phyloP scores from a whole-genome alignment of 768 basidiomycete species.

The Mycena latifolia region DNA sequence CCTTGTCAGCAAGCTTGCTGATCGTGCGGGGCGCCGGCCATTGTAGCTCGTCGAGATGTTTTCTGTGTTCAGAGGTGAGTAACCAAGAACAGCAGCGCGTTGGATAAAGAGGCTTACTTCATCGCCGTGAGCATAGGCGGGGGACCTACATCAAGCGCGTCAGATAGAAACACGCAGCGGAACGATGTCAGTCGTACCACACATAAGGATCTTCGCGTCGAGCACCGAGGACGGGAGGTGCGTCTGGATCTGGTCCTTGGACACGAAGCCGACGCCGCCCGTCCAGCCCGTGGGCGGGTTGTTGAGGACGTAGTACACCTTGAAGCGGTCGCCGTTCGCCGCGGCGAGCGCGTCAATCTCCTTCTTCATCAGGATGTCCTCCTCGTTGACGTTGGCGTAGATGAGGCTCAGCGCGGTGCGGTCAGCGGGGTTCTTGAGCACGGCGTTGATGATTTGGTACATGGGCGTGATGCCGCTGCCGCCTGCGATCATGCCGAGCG shows the following conservation, averaged over 20 bases:
- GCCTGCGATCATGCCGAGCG: conserved; percentile 97
- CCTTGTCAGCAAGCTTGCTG: conserved; percentile 94
- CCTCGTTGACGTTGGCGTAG: conserved; percentile 94
- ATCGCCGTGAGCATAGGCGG: conserved; percentile 68
- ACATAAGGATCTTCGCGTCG: conserved; percentile 90
- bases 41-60: conserved; percentile 88
- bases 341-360: conserved; percentile 87
- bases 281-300: conserved; percentile 91
- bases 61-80: conserved; percentile 59
- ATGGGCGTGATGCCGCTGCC: conserved; percentile 99
- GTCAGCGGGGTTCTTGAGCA: conserved; percentile 90
- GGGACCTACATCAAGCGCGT: conserved; percentile 58
- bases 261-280: conserved; percentile 93
- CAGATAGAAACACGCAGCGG: conserved; percentile 6
- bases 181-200: conserved; percentile 60
- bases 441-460: conserved; percentile 98
- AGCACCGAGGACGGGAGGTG: conserved; percentile 74
- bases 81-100: conserved; percentile 11
- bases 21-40: conserved; percentile 91
- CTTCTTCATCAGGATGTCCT: conserved; percentile 92
- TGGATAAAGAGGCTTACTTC: conserved; percentile 52
- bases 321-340: conserved; percentile 72
- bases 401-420: conserved; percentile 86
- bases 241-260: conserved; percentile 90
- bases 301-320: conserved; percentile 93